Base-by-base conservation (phyloP, 2,329 filamentous ascomycete genomes). In the Zopfia rhizophila region DNA sequence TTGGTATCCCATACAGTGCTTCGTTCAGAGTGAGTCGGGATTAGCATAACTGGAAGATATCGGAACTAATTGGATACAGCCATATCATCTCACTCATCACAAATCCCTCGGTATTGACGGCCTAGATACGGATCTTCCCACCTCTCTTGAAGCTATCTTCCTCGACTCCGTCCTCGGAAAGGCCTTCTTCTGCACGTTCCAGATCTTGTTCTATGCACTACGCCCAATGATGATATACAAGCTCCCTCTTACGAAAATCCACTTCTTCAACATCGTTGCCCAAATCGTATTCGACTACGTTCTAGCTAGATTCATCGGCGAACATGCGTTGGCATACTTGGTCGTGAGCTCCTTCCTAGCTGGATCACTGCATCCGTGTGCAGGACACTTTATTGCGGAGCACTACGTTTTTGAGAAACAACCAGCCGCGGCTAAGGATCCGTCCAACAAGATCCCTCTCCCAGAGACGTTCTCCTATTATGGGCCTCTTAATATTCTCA, bases 381-480 rank as follows among this genome's bases (percentile, higher is more conserved):
- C 94, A 0, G 94, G 91, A 31, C 94, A 99, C 77, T 99, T 99
- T 79, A 99, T 99, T 73, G 92, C 94, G 46, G 94, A 99, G 78
- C 94, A 99, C 66, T 81, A 81, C 62, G 77, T 81, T 16, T 80
- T 81, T 54, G 60, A 72, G 48, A 65, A 66, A 21, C 63, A 67
- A 1, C 64, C 86, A 55, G 82, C 86, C 1, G 74, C 79, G 17
- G 87, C 64, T 1, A 73, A 77, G 28, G 76, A 89, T 29, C 81
- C 86, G 12, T 67, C 69, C 4, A 73, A 71, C 53, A 65, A 65
- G 42, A 65, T 72, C 12, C 74, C 75, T 3, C 82, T 96, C 4
- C 92, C 94, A 2, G 94, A 99, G 79, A 99, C 94, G 1, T 99
- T 91, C 77, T 93, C 88, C 35, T 99, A 99, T 82, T 99, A 99